A percentile compares a stretch with the other conserved stretches of the same genome.
Conservation (phyloP, 2,329 filamentous ascomycete genomes). For the Emmonsiellopsis sp. region DNA sequence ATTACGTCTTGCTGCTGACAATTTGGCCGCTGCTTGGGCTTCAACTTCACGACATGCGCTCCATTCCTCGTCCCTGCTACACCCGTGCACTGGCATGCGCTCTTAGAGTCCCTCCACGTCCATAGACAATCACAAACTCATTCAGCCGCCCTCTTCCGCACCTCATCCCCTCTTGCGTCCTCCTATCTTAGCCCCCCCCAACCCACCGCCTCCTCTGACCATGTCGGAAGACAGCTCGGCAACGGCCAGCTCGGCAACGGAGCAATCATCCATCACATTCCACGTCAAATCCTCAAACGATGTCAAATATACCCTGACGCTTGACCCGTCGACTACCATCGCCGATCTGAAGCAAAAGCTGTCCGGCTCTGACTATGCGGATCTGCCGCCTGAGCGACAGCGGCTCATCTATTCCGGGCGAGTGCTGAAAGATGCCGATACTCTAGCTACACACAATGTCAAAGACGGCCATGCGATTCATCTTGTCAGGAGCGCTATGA, state of each 20-base stretch:
- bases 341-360: constrained; percentile 85
- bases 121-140: not conserved
- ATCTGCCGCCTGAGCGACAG: constrained; percentile 79
- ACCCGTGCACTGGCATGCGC: not conserved
- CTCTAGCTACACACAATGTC: constrained; percentile 79
- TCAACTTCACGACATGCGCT: not conserved
- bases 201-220: constrained; percentile 9
- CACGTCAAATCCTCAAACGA: constrained; percentile 96
- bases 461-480: constrained; percentile 94
- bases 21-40: not conserved
- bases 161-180: not conserved
- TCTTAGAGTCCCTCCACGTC: constrained; percentile 7
- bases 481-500: constrained; percentile 90
- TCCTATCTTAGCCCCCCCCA: constrained; percentile 2
- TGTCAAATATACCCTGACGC: constrained; percentile 71
- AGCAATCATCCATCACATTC: constrained; percentile 79
- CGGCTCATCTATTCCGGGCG: constrained; percentile 95
- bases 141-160: not conserved
- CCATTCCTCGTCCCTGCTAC: not conserved
- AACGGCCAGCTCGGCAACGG: constrained; percentile 35
- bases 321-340: constrained; percentile 66
- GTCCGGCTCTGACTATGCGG: constrained; percentile 68
- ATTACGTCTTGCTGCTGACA: not conserved
- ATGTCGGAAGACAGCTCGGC: constrained; percentile 34
- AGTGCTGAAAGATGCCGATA: constrained; percentile 90